Conservation (phyloP, 2,329 filamentous ascomycete genomes). For the Xylaria sp. region DNA sequence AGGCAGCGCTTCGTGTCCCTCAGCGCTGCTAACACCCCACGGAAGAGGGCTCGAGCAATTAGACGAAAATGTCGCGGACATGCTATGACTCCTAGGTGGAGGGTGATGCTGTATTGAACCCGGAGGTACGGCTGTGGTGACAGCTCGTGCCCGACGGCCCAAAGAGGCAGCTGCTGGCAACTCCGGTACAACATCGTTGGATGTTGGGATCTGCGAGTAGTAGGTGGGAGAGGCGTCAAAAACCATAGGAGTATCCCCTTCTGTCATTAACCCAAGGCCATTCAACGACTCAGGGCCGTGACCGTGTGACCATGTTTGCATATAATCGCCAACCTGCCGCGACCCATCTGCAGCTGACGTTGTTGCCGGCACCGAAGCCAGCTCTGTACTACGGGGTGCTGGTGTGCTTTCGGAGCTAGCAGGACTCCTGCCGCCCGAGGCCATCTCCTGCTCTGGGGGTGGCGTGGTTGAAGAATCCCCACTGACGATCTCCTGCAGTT, state of each 20-base stretch:
- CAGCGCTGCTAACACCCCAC: slow-evolving; percentile 43
- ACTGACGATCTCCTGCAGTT: slow-evolving; percentile 48
- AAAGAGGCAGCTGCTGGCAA: slow-evolving; percentile 38
- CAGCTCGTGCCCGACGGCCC: slow-evolving; percentile 42
- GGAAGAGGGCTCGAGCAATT: slow-evolving; percentile 45
- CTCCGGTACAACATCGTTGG: slow-evolving; percentile 45
- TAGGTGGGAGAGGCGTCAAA: slow-evolving; percentile 45
- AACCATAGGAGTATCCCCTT: slow-evolving; percentile 43
- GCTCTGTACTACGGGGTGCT: slow-evolving; percentile 31
- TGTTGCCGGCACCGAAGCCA: slow-evolving; percentile 35
- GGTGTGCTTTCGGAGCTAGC: slow-evolving; percentile 41
- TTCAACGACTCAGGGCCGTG: slow-evolving; percentile 42
- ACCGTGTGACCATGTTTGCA: slow-evolving; percentile 46
- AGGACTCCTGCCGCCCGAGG: slow-evolving; percentile 45
- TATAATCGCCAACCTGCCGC: slow-evolving; percentile 45
- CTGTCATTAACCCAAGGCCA: slow-evolving; percentile 46
- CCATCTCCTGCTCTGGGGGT: slow-evolving; percentile 47
- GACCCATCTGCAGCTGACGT: slow-evolving; percentile 39
- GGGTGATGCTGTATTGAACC: slow-evolving; percentile 40
- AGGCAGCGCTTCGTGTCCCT: slow-evolving; percentile 42
- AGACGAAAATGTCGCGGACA: slow-evolving; percentile 45
- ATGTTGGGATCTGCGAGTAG: slow-evolving; percentile 41
- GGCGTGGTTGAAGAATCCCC: slow-evolving; percentile 45
- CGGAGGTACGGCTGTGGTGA: slow-evolving; percentile 42
- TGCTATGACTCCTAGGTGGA: slow-evolving; percentile 46